Base-by-base conservation (phyloP, 2,329 filamentous ascomycete genomes). In the Fusarium marasasianum region DNA sequence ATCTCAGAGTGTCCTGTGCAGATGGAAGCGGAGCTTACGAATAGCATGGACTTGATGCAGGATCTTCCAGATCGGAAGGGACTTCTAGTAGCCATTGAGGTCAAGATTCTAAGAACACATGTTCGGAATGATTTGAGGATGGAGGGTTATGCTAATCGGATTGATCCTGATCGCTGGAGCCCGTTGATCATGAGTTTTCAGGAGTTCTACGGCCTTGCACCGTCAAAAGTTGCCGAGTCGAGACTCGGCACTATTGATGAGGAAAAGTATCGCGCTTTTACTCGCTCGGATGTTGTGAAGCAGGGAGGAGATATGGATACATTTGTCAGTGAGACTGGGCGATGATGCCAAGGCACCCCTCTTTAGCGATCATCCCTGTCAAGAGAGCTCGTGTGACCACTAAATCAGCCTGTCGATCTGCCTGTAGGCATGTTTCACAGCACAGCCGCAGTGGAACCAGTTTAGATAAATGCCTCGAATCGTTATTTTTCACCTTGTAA, bases 401-500 rank as follows among this genome's bases (percentile, higher is more conserved):
- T 14, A 18, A 43, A n/a, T 43, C 44, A 43, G 54, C 61, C 54
- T 50, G 29, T 43, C n/a, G 35, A 22, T 60, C 37, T 31, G 54
- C 54, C 61, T 60, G 29, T 44, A 31, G 43, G 37, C 12, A 38
- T 12, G 14, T 44, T 62, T 57, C 54, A 26, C 15, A 22, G 29
- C 55, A 50, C 44, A 59, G 56, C 44, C 56, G 24, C 43, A 59
- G 22, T 53, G 48, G n/a, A 37, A 20, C n/a, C 6, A 35, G 10
- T 20, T 33, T 22, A 15, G 14, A 38, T 51, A 59, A 59, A 38
- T 51, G 8, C 43, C 43, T 38, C 35, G 20, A 10, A 37, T 35
- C 0, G 35, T 37, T 18, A 2, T 18, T 37, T 37, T 37, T 18
- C 35, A 37, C 35, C 17, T 18, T 10, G 35, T 10, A 37, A 37